Conservation (phyloP, 1,284 basidiomycete genomes). For the Fistulinella cinereoalba region DNA sequence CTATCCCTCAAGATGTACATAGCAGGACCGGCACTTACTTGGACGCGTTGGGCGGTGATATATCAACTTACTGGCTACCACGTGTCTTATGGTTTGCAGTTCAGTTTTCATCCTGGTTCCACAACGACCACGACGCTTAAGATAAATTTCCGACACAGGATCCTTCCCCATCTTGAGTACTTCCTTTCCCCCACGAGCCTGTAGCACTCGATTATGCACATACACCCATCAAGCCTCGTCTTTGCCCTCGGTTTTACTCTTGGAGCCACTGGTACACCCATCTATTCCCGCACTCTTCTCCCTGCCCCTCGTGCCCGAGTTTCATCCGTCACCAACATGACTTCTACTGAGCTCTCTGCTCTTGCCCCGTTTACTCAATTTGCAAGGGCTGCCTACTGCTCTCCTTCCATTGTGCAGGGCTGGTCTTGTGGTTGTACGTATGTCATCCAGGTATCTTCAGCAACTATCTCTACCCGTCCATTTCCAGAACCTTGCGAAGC, state of each 20-base stretch:
- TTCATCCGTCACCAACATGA: conserved; percentile 32
- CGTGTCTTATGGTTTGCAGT: no score
- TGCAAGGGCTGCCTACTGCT: conserved; percentile 53
- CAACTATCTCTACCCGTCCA: conserved; percentile 3
- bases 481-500: conserved; percentile 35
- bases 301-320: conserved; percentile 12
- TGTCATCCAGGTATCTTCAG: conserved; percentile 4
- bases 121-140: no score
- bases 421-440: conserved; percentile 47
- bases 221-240: conserved; percentile 4
- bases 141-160: no score
- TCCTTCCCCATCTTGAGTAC: no score
- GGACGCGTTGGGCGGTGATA: no score
- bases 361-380: conserved; percentile 48
- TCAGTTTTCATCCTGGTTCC: no score
- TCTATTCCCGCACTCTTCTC: no score
- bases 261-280: conserved; percentile 9
- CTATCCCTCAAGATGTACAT: no score
- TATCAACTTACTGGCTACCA: no score
- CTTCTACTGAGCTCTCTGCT: conserved; percentile 34
- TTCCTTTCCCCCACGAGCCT: no score
- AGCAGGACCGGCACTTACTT: no score
- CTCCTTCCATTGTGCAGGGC: conserved; percentile 35
- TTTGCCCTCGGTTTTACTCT: conserved; percentile 7
- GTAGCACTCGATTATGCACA: no score